Conservation (phyloP, 768 basidiomycete genomes). For the Termitomyces sp. region DNA sequence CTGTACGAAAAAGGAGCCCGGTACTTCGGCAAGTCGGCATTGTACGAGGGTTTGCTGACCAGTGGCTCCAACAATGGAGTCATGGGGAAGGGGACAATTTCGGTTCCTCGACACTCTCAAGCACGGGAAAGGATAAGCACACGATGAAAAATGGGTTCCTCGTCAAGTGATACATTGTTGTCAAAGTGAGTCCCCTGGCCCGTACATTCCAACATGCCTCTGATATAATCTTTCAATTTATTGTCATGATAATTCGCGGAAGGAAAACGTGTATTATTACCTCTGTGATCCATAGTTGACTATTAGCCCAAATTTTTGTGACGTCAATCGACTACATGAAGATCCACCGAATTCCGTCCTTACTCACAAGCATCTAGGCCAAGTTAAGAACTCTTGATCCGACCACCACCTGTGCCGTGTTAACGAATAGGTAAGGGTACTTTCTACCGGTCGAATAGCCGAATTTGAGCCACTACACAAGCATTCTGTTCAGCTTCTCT, state of each 20-base stretch:
- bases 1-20: constrained; percentile 32
- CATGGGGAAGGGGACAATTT: constrained; percentile 34
- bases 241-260: background rate
- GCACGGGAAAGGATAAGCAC: constrained; percentile 21
- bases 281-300: background rate
- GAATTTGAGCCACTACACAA: background rate
- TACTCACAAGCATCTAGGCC: too few species aligned
- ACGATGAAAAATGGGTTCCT: constrained; percentile 33
- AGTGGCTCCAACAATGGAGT: constrained; percentile 33
- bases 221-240: background rate
- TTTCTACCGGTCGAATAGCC: background rate
- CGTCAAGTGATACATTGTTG: constrained; percentile 39
- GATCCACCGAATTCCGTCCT: background rate
- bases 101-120: constrained; percentile 15
- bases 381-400: background rate
- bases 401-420: background rate
- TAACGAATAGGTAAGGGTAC: background rate
- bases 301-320: background rate
- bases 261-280: background rate
- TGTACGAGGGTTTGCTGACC: constrained; percentile 24
- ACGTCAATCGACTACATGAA: background rate
- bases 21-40: constrained; percentile 33
- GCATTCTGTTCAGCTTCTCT: background rate
- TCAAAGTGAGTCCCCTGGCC: background rate
- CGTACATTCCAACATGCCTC: background rate